These are phyloP conservation scores for Orbilia oligospora DNA, from an alignment of 2,329 filamentous ascomycete species.

Conservation along the genomic window DNA sequence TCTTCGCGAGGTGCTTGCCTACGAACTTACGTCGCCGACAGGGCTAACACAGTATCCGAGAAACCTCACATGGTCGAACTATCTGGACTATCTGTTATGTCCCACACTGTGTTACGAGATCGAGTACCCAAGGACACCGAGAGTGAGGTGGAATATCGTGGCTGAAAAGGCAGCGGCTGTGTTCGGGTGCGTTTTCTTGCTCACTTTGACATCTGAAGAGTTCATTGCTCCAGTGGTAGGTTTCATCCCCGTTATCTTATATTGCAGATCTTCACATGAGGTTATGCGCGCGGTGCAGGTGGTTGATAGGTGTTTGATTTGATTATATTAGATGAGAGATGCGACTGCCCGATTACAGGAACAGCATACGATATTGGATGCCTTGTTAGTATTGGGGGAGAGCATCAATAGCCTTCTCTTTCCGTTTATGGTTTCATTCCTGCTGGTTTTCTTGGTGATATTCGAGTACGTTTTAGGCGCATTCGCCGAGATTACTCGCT, in stretches of 20 bases:
- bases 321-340: constrained; percentile 62
- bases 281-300: background rate
- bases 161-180: constrained; percentile 88
- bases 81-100: constrained; percentile 87
- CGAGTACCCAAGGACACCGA: constrained; percentile 85
- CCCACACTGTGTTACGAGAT: constrained; percentile 98
- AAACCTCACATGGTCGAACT: constrained; percentile 88
- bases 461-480: constrained; percentile 97
- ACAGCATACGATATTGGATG: constrained; percentile 73
- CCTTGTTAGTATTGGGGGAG: constrained; percentile 84
- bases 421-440: constrained; percentile 86
- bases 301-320: constrained; percentile 12
- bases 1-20: constrained; percentile 87
- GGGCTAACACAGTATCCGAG: constrained; percentile 90
- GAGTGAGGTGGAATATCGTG: constrained; percentile 84
- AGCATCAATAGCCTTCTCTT: constrained; percentile 92
- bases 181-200: constrained; percentile 92
- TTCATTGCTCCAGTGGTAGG: constrained; percentile 92
- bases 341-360: constrained; percentile 70
- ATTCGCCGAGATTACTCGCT: constrained; percentile 92
- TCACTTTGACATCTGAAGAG: constrained; percentile 91
- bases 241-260: constrained; percentile 22
- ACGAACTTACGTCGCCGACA: constrained; percentile 90
- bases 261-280: constrained; percentile 22
- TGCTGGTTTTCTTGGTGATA: constrained; percentile 96